Percentiles rank a stretch among this genome's conserved stretches.
Evolutionary conservation across 2,329 filamentous ascomycete species (phyloP).

Genomic region (Colletotrichum gloeosporioides): DNA sequence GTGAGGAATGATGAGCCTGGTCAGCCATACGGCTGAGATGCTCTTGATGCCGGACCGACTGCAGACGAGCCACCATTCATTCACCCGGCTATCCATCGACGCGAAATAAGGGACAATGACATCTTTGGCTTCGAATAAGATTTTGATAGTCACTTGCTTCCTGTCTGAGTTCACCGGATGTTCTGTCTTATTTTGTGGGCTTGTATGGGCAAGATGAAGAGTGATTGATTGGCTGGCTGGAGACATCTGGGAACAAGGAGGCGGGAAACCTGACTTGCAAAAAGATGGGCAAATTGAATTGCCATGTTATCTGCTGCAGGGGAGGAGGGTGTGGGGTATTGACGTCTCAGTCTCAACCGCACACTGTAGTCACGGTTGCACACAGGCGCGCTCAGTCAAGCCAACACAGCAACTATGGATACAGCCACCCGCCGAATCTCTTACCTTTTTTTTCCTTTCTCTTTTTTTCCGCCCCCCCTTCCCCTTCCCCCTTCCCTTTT

Average conservation of each 20-base stretch:
- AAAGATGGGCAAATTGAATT: slow-evolving; percentile 2
- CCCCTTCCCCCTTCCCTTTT: too few relatives aligned
- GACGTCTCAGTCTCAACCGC: not conserved
- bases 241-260: not conserved
- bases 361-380: not conserved
- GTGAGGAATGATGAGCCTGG: not conserved
- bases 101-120: not conserved
- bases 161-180: not conserved
- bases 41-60: not conserved
- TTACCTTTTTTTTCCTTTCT: not conserved
- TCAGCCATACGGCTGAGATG: not conserved
- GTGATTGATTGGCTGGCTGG: not conserved
- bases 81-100: not conserved
- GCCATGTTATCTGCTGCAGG: not conserved
- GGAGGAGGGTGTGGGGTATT: not conserved
- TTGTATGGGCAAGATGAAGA: not conserved
- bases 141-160: not conserved
- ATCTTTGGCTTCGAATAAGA: too few relatives aligned
- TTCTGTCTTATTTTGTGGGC: not conserved
- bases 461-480: too few relatives aligned
- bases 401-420: not conserved
- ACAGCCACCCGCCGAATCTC: not conserved
- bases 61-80: not conserved
- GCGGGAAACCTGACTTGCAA: not conserved
- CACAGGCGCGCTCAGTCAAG: not conserved